Percentiles rank a stretch among this genome's conserved stretches.
These are phyloP conservation scores for Ceratocystis albifundus DNA, from an alignment of 2,329 filamentous ascomycete species.

Conservation along the genomic window DNA sequence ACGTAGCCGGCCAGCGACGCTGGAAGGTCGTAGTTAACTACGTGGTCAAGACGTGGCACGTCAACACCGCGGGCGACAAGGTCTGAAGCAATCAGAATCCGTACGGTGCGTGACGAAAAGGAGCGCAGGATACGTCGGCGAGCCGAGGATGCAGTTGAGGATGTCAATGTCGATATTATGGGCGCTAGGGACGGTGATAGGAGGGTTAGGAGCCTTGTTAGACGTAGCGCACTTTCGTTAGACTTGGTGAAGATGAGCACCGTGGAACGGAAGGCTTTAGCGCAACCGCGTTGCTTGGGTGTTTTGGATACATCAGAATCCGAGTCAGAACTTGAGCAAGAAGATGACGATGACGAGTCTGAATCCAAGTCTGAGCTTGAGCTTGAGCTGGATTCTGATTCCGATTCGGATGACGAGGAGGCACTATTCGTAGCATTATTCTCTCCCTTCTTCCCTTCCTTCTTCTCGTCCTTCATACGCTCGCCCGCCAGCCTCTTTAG, in stretches of 20 bases:
- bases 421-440: slow-evolving; percentile 29
- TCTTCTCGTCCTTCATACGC: slow-evolving; percentile 3
- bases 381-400: background rate
- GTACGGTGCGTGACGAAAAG: slow-evolving; percentile 57
- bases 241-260: slow-evolving; percentile 83
- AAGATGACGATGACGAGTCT: slow-evolving; percentile 28
- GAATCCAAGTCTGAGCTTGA: slow-evolving; percentile 24
- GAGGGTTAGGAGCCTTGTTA: slow-evolving; percentile 65
- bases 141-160: slow-evolving; percentile 60
- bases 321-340: slow-evolving; percentile 27
- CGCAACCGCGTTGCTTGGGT: slow-evolving; percentile 23
- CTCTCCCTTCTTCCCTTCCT: slow-evolving; percentile 35
- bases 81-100: slow-evolving; percentile 79
- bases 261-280: slow-evolving; percentile 30
- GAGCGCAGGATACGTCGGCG: slow-evolving; percentile 55
- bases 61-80: slow-evolving; percentile 88
- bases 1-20: slow-evolving; percentile 72
- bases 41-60: slow-evolving; percentile 63
- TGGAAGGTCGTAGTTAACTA: slow-evolving; percentile 90
- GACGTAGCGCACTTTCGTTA: slow-evolving; percentile 74
- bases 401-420: background rate
- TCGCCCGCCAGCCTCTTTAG: slow-evolving; percentile 28
- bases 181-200: slow-evolving; percentile 48
- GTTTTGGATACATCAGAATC: slow-evolving; percentile 25
- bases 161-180: slow-evolving; percentile 60